These are phyloP conservation scores for Yamadazyma dushanensis DNA, from an alignment of 1,139 yeast species.

Conservation along the genomic window DNA sequence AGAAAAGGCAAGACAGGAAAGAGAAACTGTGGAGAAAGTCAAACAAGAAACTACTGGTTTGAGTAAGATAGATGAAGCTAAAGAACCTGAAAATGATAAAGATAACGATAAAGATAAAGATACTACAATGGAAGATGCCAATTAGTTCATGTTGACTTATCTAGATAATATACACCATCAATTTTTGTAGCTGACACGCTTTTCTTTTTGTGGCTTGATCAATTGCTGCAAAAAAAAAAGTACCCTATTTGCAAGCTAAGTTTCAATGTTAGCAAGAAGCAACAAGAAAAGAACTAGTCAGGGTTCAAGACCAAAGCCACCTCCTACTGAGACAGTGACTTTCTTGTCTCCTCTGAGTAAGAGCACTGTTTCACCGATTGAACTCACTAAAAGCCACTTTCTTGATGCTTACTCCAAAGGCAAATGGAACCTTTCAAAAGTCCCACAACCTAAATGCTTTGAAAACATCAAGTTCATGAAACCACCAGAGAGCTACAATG, in stretches of 20 bases:
- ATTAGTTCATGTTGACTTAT: conserved; percentile 1
- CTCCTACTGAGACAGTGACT: conserved; percentile 1
- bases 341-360: conserved; percentile 24
- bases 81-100: conserved; percentile 20
- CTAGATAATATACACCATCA: conserved; percentile 1
- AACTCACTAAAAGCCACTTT: conserved; percentile 58
- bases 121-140: conserved; percentile 9
- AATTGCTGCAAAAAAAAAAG: conserved; percentile 4
- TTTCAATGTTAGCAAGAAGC: conserved; percentile 13
- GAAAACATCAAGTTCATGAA: conserved; percentile 48
- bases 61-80: conserved; percentile 37
- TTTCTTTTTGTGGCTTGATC: too few species aligned
- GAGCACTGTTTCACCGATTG: conserved; percentile 26
- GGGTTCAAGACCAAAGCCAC: not conserved
- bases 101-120: conserved; percentile 19
- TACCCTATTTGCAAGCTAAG: too few species aligned
- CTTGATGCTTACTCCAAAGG: conserved; percentile 62
- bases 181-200: too few species aligned
- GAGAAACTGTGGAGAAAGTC: conserved; percentile 47
- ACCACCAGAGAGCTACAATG: conserved; percentile 59
- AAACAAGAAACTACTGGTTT: conserved; percentile 23
- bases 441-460: conserved; percentile 57
- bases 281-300: conserved; percentile 3
- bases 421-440: conserved; percentile 54
- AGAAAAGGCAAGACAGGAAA: conserved; percentile 75